These are phyloP conservation scores for Ophryocystis elektroscirrha DNA, from an alignment of 169 alveolate species.

Conservation along the genomic window DNA sequence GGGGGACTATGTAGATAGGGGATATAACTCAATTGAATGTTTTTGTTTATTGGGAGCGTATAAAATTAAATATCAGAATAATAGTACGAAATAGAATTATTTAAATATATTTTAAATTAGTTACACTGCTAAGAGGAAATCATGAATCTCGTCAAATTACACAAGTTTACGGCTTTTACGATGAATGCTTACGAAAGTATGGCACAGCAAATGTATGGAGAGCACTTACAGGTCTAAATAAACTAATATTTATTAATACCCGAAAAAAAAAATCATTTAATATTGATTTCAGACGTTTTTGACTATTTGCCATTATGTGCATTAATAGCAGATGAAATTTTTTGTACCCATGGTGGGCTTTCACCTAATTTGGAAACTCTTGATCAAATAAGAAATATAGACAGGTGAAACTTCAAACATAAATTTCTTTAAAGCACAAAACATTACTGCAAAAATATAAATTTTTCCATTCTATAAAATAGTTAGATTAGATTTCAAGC, in stretches of 20 bases:
- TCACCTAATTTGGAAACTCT: conserved; percentile 73
- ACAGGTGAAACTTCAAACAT: too few species aligned
- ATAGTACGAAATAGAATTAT: conserved; percentile 83
- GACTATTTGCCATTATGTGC: conserved; percentile 92
- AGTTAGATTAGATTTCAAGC: too few species aligned
- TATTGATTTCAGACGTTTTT: conserved; percentile 12
- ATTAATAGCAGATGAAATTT: conserved; percentile 71
- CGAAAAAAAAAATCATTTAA: neutral
- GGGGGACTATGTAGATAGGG: conserved; percentile 95
- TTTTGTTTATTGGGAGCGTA: conserved; percentile 67
- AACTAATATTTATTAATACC: conserved; percentile 1
- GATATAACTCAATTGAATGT: conserved; percentile 79
- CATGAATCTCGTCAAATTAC: conserved; percentile 82
- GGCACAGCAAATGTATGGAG: conserved; percentile 76
- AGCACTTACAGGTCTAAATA: neutral
- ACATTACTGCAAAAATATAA: too few species aligned
- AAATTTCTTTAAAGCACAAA: conserved; percentile 26
- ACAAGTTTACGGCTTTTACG: conserved; percentile 97
- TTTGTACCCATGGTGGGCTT: conserved; percentile 96
- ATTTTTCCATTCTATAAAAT: too few species aligned
- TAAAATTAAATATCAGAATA: conserved; percentile 77
- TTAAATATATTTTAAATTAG: conserved; percentile 73
- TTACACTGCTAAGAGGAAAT: conserved; percentile 55
- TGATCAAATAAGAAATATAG: conserved; percentile 83
- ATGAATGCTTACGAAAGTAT: conserved; percentile 93